Base-by-base conservation (phyloP, 371 early-diverging fungal genomes). In the Rhizopus delemar region DNA sequence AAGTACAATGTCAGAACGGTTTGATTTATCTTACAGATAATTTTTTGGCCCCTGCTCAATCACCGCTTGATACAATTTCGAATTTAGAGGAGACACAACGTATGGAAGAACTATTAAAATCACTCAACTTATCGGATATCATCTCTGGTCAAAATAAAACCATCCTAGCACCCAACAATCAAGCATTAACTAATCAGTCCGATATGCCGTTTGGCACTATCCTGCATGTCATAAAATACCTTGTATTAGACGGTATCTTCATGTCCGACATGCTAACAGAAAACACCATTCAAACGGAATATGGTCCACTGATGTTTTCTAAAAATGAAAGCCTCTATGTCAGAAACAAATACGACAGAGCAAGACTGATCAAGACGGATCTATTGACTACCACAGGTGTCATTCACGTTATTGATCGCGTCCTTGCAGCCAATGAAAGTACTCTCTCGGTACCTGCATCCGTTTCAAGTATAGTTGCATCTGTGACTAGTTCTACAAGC, bases 321-420 rank as follows among this genome's bases (percentile, higher is more conserved):
- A 22, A 22, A 22, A 22, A 22, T 22, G 22, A 22, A 36, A 8
- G 11, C 11, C 36, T 2, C 53, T 50, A 3, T 51, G 46, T 31
- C 15, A 22, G 1, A 22, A 33, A 4, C 34, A 43, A 36, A 36
- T 11, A 11, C 6, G 48, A 57, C 3, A 41, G 38, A 5, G 60
- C 70, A 3, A 7, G 31, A 0, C 29, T 70, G 11, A 36, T 70
- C 1, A 35, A 53, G 8, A 49, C 56, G 8, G 66, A 70, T 22
- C 62, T 70, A 15, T 28, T 66, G 8, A 70, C 70, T 0, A 56
- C 63, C 1, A 22, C 35, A 13, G 70, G 70, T 6, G 54, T 70
- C 2, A 46, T 70, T 2, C 70, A 70, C 54, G 13, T 70, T 0
- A 57, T 70, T 2, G 70, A 70, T 36, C 43, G 15, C 3, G 66